Base-by-base conservation (phyloP, 176 grass and related monocot species). In the Stipa capillata region DNA sequence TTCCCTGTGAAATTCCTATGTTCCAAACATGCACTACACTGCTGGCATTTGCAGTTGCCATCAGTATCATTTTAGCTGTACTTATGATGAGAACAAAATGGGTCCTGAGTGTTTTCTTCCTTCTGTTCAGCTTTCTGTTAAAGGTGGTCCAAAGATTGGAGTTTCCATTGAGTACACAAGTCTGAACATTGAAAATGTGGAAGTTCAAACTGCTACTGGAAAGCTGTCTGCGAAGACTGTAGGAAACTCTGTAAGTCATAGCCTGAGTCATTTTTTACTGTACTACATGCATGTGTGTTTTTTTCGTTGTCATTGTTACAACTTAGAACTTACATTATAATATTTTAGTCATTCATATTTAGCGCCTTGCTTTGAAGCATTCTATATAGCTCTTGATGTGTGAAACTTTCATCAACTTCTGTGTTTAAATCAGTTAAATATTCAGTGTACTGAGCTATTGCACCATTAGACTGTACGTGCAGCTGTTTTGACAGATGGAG, bases 111-210 rank as follows among this genome's bases (percentile, higher is more conserved):
- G 51, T 33, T 85, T 36, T 72, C 79, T 77, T 63, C 51, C 18
- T 77, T 45, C 48, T 80, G 40, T 77, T 40, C 81, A 97, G 95
- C 83, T 97, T 79, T 88, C 85, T 20, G 77, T 97, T 62, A 91
- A 92, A 89, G 92, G 89, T 83, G 95, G 95, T 86, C 95, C 95
- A 31, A 97, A 88, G 87, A 84, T 79, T 83, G 95, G 89, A 73
- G 89, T 87, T 82, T 85, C 62, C 36, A 36, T 92, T 66, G 85
- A 94, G 71, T 97, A 87, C 81, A 81, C 86, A 72, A 94, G 87
- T 80, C 58, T 89, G 90, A 82, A 89, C 42, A 69, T 60, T 52
- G 76, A 79, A 74, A 84, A 77, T 42, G 88, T 87, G 28, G 82
- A 77, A 60, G 80, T 97, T 79, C 83, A 92, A 59, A 90, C 83